Evolutionary conservation across 305 asterid genomes (phyloP).

Genomic region (Fraxinus dipetala): DNA sequence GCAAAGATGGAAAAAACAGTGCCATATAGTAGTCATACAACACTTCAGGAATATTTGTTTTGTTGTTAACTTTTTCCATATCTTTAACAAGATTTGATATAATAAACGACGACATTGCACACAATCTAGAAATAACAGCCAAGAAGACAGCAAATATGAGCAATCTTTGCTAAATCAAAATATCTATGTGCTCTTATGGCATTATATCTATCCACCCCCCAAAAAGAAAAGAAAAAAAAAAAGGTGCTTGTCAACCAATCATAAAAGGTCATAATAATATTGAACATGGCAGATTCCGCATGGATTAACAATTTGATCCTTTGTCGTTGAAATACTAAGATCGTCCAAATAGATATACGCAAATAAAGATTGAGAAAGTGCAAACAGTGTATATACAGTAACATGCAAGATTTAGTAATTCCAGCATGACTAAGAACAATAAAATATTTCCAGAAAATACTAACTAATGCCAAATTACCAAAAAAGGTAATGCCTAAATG

Average conservation of each 20-base stretch:
- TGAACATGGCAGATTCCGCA: background rate
- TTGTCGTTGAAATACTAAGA: background rate
- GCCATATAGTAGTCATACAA: background rate
- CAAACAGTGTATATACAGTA: background rate
- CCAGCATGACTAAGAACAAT: background rate
- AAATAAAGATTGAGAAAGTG: background rate
- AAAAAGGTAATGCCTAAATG: background rate
- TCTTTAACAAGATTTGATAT: background rate
- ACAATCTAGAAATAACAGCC: conserved; percentile 9
- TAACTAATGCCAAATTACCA: background rate
- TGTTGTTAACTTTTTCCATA: background rate
- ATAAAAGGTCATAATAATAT: background rate
- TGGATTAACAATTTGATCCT: background rate
- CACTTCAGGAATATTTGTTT: background rate
- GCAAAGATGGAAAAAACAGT: background rate
- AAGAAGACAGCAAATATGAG: background rate
- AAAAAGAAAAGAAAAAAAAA: background rate
- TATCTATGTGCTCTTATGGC: background rate
- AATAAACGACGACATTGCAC: background rate
- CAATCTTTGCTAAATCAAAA: background rate
- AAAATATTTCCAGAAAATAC: background rate
- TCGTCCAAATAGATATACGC: background rate
- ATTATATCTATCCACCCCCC: background rate
- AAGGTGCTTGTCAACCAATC: background rate
- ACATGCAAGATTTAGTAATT: background rate